Base-by-base conservation (phyloP, 257 asterid species). In the Plantago ovata region DNA sequence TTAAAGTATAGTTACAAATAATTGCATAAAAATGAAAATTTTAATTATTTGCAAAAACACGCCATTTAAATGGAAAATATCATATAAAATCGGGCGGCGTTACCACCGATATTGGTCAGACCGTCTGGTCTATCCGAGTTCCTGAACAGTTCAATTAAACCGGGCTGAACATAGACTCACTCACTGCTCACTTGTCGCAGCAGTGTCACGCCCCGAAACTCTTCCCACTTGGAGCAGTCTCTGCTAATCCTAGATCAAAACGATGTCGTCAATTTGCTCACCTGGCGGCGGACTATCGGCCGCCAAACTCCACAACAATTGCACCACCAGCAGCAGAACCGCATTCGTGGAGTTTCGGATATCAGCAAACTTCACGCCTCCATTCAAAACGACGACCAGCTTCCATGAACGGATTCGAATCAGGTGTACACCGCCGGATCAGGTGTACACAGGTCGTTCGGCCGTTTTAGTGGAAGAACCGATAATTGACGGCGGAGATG, bases 401-500 rank as follows among this genome's bases (percentile, higher is more conserved):
- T 40, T 3, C 20, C 10, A 8, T 16, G 60, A 60, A 18, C 32
- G 50, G 57, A 58, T 71, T 59, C 64, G 61, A 67, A 44, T 75
- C 49, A 78, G 44, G 52, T 81, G 92, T 69, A 62, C 69, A n/a
- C n/a, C n/a, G n/a, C n/a, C n/a, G 19, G 76, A 62, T 16, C 65
- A 76, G 24, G 83, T 60, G 23, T n/a, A 48, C 0, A 20, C 18
- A n/a, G 50, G 16, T 44, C 16, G n/a, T 61, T 4, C 64, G 44
- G 13, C 16, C 45, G 10, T 79, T 59, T 39, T 54, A 62, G 52
- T 44, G 16, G 76, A 75, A 62, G 78, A 78, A 38, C 71, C 71
- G 59, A 58, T 61, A 72, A 22, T 70, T 38, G 86, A 61, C 23
- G 53, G 82, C 52, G 74, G 72, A 60, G 77, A 77, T 13, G 90